phyloP scores from a whole-genome alignment of 345 rosid genomes.

The Firmiana major region DNA sequence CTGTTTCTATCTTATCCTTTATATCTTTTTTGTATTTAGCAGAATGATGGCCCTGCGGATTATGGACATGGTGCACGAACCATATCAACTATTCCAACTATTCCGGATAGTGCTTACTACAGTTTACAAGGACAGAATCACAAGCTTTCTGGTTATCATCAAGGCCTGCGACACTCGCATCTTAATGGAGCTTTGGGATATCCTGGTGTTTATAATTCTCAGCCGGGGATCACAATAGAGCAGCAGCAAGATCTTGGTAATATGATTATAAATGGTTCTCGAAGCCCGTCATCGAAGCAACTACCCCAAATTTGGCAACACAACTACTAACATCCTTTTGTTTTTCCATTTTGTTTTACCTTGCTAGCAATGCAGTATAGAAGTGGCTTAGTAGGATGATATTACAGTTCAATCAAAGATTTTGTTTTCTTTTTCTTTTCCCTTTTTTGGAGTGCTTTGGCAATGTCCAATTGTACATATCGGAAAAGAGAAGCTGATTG shows the following conservation, averaged over 20 bases:
- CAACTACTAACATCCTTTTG: slow-evolving; percentile 16
- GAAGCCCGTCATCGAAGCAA: slow-evolving; percentile 16
- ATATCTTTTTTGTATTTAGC: background rate
- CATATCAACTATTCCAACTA: slow-evolving; percentile 14
- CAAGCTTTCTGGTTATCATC: slow-evolving; percentile 25
- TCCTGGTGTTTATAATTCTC: slow-evolving; percentile 18
- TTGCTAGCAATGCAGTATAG: background rate
- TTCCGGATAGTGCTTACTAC: slow-evolving; percentile 12
- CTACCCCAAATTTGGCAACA: slow-evolving; percentile 22
- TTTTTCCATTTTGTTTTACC: background rate
- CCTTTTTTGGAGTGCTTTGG: slow-evolving; percentile 7
- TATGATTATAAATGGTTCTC: slow-evolving; percentile 10
- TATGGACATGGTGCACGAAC: slow-evolving; percentile 23
- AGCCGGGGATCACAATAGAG: slow-evolving; percentile 12
- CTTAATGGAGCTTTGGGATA: slow-evolving; percentile 22
- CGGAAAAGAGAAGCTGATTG: slow-evolving; percentile 7
- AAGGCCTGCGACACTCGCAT: slow-evolving; percentile 25
- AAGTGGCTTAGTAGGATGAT: slow-evolving; percentile 20
- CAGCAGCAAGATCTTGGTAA: slow-evolving; percentile 14
- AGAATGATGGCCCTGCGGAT: slow-evolving; percentile 31
- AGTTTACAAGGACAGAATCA: slow-evolving; percentile 24
- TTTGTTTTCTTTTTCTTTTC: background rate
- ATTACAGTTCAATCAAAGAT: slow-evolving; percentile 3
- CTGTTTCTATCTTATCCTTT: background rate
- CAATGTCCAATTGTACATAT: slow-evolving; percentile 29